These are phyloP conservation scores for Aspergillus cavernicola DNA, from an alignment of 495 filamentous ascomycete genomes.

Conservation along the genomic window DNA sequence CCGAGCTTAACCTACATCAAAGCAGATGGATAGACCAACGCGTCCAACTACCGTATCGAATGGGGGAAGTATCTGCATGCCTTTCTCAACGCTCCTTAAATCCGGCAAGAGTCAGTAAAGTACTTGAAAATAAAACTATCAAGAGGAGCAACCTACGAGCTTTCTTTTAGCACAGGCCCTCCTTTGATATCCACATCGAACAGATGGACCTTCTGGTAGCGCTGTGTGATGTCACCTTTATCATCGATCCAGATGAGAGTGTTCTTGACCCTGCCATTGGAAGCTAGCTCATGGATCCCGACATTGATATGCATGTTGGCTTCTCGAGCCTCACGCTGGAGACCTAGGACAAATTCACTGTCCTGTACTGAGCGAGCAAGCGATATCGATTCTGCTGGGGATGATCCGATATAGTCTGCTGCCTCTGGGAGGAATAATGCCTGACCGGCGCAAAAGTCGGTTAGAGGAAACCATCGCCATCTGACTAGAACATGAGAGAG, in stretches of 20 bases:
- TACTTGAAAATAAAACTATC: background rate
- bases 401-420: constrained; percentile 76
- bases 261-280: constrained; percentile 56
- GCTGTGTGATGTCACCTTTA: constrained; percentile 55
- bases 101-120: background rate
- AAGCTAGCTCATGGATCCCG: constrained; percentile 76
- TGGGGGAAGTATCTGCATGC: constrained; percentile 57
- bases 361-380: constrained; percentile 57
- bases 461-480: no score
- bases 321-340: constrained; percentile 60
- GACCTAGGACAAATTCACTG: constrained; percentile 65
- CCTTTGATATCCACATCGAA: constrained; percentile 69
- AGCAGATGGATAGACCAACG: constrained; percentile 80
- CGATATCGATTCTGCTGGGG: constrained; percentile 59
- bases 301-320: constrained; percentile 72
- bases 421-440: constrained; percentile 91
- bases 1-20: constrained; percentile 59
- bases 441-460: constrained; percentile 35
- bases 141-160: constrained; percentile 34
- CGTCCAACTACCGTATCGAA: constrained; percentile 70
- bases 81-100: constrained; percentile 55
- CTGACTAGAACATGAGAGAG: no score
- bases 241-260: constrained; percentile 68
- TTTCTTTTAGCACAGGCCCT: constrained; percentile 62
- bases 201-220: constrained; percentile 75